Base-by-base conservation (phyloP, 2,329 filamentous ascomycete genomes). In the Pseudophaeomoniella oleicola region DNA sequence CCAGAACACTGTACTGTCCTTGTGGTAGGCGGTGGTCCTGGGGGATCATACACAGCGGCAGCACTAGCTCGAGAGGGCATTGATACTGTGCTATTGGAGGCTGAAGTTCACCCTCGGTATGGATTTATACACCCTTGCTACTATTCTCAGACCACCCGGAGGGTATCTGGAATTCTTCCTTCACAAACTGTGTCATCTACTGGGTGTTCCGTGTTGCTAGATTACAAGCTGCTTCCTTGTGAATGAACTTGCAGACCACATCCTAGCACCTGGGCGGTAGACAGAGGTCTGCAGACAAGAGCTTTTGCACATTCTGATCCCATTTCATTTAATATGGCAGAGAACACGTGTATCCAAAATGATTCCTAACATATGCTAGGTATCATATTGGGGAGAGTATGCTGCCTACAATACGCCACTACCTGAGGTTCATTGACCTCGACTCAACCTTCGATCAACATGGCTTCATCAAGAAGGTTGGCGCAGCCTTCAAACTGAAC, bases 31-130 rank as follows among this genome's bases (percentile, higher is more conserved):
- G 32, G 32, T 4, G 32, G 32, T 17, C 32, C 32, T 12, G 32
- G 5, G 0, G 63, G 65, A 2, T 67, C 65, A 0, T 68, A 64
- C 37, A 41, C 61, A 2, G 62, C 65, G 4, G 42, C 55, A 0
- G 57, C 46, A 1, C 46, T 69, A 4, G 63, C 63, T 1, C 56
- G 63, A 1, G 64, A 69, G 42, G 63, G 60, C 2, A 45, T 68
- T 10, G 58, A 66, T 34, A 46, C 49, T 9, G 61, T 67, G 3
- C 30, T 67, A 0, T 45, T 69, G 3, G 65, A 67, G 39, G 57
- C 57, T 2, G 63, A 67, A 5, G 54, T 47, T 14, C 61, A 62
- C 34, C 60, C 59, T 5, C 50, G 59, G 55, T 62, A 50, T 12
- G 30, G 15, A 19, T 9, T 32, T 9, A 12, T 17, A 19, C 6